Conservation (phyloP, 176 grass and related monocot genomes). For the Pontederia crassipes region DNA sequence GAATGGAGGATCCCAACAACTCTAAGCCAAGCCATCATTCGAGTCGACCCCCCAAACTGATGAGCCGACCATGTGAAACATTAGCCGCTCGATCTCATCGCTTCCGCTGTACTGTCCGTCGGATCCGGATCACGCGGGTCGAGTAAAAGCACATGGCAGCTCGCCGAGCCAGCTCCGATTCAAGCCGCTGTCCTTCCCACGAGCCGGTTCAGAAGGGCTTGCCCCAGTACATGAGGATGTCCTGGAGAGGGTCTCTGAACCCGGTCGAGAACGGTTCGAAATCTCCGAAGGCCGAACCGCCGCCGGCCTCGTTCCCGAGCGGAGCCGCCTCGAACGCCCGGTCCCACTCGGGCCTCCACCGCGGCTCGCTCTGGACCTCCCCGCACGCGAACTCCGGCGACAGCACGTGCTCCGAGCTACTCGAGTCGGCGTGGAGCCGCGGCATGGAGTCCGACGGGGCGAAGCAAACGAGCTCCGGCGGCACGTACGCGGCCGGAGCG, state of each 20-base stretch:
- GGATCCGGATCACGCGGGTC: too few relatives aligned
- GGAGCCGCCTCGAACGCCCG: slow-evolving; percentile 35
- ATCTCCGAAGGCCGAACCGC: slow-evolving; percentile 31
- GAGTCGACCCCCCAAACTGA: too few relatives aligned
- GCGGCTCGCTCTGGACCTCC: slow-evolving; percentile 98
- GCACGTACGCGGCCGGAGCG: slow-evolving; percentile 10
- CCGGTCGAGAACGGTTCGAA: slow-evolving; percentile 13
- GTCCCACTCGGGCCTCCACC: slow-evolving; percentile 74
- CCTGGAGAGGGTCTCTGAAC: slow-evolving; percentile 67
- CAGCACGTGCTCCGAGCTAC: slow-evolving; percentile 87
- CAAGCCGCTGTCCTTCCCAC: neutral
- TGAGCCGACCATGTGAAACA: too few relatives aligned
- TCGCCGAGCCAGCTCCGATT: neutral
- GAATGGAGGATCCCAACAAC: too few relatives aligned
- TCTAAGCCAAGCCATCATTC: too few relatives aligned
- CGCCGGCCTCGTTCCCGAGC: slow-evolving; percentile 5
- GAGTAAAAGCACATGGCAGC: neutral
- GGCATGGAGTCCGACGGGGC: slow-evolving; percentile 81
- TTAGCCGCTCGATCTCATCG: too few relatives aligned
- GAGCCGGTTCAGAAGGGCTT: slow-evolving; percentile 51
- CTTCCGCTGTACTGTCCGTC: too few relatives aligned
- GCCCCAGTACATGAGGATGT: slow-evolving; percentile 86
- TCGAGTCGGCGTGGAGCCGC: slow-evolving; percentile 83
- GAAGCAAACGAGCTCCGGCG: slow-evolving; percentile 50
- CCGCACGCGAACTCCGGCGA: slow-evolving; percentile 55